These are phyloP conservation scores for Trichomonascaceae sp. DNA, from an alignment of 1,139 yeast species.

Conservation along the genomic window DNA sequence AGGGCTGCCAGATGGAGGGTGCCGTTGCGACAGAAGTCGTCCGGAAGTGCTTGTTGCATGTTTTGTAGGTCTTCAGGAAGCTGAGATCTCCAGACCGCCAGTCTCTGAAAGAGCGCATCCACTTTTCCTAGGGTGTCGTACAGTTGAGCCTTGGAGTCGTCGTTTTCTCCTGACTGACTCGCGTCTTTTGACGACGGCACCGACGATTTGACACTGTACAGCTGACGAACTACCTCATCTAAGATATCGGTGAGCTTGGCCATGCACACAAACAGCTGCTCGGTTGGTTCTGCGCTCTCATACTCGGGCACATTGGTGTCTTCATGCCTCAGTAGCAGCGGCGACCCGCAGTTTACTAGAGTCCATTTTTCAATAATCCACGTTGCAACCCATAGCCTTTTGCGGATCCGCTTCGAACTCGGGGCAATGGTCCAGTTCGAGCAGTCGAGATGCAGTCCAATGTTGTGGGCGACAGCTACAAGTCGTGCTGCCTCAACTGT, in stretches of 20 bases:
- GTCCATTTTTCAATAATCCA: constrained; percentile 27
- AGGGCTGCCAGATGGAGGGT: constrained; percentile 22
- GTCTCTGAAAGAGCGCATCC: constrained; percentile 13
- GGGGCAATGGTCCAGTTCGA: constrained; percentile 22
- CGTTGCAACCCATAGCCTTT: constrained; percentile 25
- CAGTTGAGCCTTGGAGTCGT: constrained; percentile 7
- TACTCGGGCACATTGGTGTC: constrained; percentile 17
- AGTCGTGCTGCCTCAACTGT: constrained; percentile 21
- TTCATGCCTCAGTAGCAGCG: constrained; percentile 16
- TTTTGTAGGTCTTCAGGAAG: constrained; percentile 21
- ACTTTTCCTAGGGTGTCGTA: constrained; percentile 12
- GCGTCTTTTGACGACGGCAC: too few relatives aligned
- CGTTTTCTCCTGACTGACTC: neutral
- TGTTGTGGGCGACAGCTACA: constrained; percentile 21
- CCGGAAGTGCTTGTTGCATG: constrained; percentile 16
- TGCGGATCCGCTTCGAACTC: constrained; percentile 19
- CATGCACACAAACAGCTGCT: constrained; percentile 22
- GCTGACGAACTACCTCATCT: constrained; percentile 17
- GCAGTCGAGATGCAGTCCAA: constrained; percentile 27
- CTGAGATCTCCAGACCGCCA: constrained; percentile 19
- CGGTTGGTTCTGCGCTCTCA: constrained; percentile 20
- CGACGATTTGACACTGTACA: constrained; percentile 15
- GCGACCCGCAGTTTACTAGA: constrained; percentile 22
- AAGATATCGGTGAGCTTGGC: constrained; percentile 20
- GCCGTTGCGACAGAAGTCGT: constrained; percentile 24